Evolutionary conservation across 2,329 filamentous ascomycete genomes (phyloP).

Genomic region (Epicoccum nigrum): DNA sequence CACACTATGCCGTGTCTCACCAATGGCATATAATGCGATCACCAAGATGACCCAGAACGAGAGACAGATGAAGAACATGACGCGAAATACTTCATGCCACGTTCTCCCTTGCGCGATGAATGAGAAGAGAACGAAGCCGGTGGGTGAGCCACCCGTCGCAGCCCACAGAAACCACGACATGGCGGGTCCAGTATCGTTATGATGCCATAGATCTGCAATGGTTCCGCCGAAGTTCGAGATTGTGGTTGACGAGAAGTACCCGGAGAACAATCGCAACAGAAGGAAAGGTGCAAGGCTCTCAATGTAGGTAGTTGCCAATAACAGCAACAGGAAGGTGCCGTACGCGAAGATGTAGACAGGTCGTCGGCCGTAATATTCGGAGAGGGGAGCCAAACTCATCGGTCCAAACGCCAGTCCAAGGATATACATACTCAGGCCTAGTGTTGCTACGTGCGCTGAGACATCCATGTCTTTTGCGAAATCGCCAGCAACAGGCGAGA

Average conservation of each 20-base stretch:
- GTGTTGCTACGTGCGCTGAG: conserved; percentile 49
- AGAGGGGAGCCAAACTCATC: conserved; percentile 44
- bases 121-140: conserved; percentile 55
- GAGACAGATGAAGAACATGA: conserved; percentile 54
- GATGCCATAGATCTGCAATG: conserved; percentile 54
- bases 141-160: conserved; percentile 54
- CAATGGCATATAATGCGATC: conserved; percentile 43
- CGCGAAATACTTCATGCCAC: conserved; percentile 55
- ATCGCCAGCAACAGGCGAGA: conserved; percentile 52
- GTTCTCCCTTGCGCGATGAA: conserved; percentile 52
- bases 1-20: conserved; percentile 55
- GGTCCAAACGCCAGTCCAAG: conserved; percentile 53
- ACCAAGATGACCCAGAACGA: conserved; percentile 53
- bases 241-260: conserved; percentile 52
- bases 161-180: conserved; percentile 56
- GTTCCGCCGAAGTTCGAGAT: conserved; percentile 52
- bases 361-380: conserved; percentile 51
- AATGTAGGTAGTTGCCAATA: conserved; percentile 53
- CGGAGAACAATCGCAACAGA: conserved; percentile 52
- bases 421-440: conserved; percentile 56
- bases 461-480: conserved; percentile 52
- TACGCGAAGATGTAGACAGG: conserved; percentile 54
- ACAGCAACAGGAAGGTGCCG: conserved; percentile 51
- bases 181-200: conserved; percentile 51
- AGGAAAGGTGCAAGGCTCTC: conserved; percentile 52